Percentiles rank a stretch among this genome's conserved stretches.
phyloP scores from a whole-genome alignment of 441 rosid genomes.

The Bocquillonia castaneifolia region DNA sequence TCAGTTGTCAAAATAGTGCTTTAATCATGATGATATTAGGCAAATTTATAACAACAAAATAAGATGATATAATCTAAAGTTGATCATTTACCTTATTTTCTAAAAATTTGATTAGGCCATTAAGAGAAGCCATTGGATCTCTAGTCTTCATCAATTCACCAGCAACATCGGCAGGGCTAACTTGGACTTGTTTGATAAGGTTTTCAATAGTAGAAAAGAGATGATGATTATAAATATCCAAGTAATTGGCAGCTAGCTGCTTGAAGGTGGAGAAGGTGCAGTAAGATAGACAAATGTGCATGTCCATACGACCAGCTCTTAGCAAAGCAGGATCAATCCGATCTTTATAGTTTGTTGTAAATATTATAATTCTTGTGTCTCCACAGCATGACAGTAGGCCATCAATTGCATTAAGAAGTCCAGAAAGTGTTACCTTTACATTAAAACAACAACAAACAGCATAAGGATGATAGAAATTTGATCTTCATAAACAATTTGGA shows the following conservation, averaged over 20 bases:
- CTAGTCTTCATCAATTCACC: slow-evolving; percentile 33
- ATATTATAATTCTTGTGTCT: slow-evolving; percentile 35
- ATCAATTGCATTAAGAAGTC: slow-evolving; percentile 41
- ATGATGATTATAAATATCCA: slow-evolving; percentile 23
- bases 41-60: too few relatives aligned
- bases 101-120: slow-evolving; percentile 28
- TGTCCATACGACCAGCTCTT: slow-evolving; percentile 46
- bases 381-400: slow-evolving; percentile 42
- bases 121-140: slow-evolving; percentile 19
- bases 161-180: slow-evolving; percentile 35
- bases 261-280: slow-evolving; percentile 39
- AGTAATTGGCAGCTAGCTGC: slow-evolving; percentile 35
- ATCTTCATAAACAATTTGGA: slow-evolving; percentile 13
- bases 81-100: slow-evolving; percentile 28
- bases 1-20: too few relatives aligned
- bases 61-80: neutral
- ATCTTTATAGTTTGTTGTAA: slow-evolving; percentile 43
- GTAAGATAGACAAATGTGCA: slow-evolving; percentile 37
- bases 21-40: neutral
- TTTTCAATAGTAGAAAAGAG: slow-evolving; percentile 24
- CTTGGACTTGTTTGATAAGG: slow-evolving; percentile 17
- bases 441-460: neutral
- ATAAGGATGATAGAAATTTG: neutral
- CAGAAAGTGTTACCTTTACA: slow-evolving; percentile 35
- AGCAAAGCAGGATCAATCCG: slow-evolving; percentile 35